Evolutionary conservation across 75 land plant genomes (phyloP).

Genomic region (Isoetes taiwanensis): DNA sequence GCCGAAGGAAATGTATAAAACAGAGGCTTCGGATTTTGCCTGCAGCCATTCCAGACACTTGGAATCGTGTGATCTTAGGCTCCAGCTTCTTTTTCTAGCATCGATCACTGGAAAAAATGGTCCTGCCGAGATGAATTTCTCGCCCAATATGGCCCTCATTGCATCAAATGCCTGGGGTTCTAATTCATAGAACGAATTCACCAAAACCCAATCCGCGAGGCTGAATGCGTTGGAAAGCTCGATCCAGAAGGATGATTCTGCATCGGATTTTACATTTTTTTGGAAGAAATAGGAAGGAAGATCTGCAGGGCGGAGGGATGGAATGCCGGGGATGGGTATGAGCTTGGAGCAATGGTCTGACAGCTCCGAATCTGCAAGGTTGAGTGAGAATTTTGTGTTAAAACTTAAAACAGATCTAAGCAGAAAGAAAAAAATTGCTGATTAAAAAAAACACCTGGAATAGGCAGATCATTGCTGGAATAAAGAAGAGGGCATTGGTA

Average conservation of each 20-base stretch:
- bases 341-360: neutral
- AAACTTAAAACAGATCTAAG: neutral
- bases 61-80: neutral
- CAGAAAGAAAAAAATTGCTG: neutral
- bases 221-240: neutral
- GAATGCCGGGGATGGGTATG: neutral
- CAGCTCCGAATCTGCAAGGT: neutral
- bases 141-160: neutral
- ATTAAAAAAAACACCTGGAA: neutral
- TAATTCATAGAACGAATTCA: neutral
- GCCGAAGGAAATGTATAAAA: conserved; percentile 2
- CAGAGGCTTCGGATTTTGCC: neutral
- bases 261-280: neutral
- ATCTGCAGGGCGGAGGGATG: neutral
- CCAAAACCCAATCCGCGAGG: neutral
- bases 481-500: neutral
- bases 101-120: neutral
- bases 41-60: neutral
- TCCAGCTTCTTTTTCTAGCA: neutral
- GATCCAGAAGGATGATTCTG: neutral
- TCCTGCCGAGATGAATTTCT: neutral
- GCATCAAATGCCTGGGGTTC: neutral
- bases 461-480: no score
- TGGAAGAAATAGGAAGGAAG: neutral
- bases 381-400: neutral